Evolutionary conservation across 495 filamentous ascomycete genomes (phyloP), one percentile per base, ranked within the genome.

Genomic region (Penicillium salamii): DNA sequence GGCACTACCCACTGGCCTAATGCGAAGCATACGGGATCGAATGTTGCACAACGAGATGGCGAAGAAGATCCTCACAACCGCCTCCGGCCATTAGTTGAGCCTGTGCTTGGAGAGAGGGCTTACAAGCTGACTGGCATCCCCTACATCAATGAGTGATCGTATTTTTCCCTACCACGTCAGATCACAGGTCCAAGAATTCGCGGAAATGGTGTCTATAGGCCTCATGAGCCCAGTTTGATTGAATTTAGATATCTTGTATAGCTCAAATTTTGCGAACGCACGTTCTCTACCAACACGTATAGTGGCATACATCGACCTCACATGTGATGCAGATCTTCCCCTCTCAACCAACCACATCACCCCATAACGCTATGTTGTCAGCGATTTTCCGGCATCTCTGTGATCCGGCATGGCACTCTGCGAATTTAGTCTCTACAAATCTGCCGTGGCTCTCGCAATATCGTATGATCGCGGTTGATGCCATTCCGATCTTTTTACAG

Each of bases 1-100:
- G 62, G 65, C 12, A 69, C 65, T 1, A 69, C 67, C 0, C 67
- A 68, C 44, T 69, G 65, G 63, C 67, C 65, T 0, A 71, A 71
- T 53, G 68, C 68, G 0, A 52, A 43, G 38, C 66, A 71, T 53
- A 59, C 58, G 19, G 63, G 65, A 1, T 49, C 58, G 2, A 72
- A 70, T 51, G 42, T 63, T 18, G 69, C 61, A 1, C 61, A 57
- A 49, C 42, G 67, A 11, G 54, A 67, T 59, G 67, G 63, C 8
- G 44, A 56, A 29, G 46, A 53, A 0, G 61, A 61, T 35, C 61
- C 65, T 2, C 59, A 68, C 34, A 64, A 58, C 42, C 55, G 66
- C 2, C 32, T 49, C 11, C 3, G 20, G 7, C 68, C 65, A 0
- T 43, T 63, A 1, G 35, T 53, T 42, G 59, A 69, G 7, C 66